Evolutionary conservation across 228 moss, liverwort and hornwort species (phyloP), one percentile per base, ranked within the genome.

Genomic region (Sphagnum magellanicum): DNA sequence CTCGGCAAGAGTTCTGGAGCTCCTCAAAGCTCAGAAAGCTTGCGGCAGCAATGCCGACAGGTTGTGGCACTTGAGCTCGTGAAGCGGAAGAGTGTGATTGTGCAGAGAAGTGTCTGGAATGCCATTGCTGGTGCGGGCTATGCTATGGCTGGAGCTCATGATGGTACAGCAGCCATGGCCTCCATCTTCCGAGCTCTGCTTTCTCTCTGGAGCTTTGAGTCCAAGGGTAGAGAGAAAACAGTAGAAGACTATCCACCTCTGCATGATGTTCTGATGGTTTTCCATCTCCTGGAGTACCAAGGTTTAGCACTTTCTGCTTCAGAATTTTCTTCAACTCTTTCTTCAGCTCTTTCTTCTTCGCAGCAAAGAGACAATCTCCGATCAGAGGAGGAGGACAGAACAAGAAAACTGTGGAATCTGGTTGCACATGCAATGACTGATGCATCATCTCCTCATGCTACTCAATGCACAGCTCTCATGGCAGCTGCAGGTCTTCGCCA

Each of bases 41-140:
- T 83, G 70, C 84, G 79, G 64, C 70, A 70, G 51, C 69, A 74
- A 50, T 92, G 91, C 70, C 86, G 76, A 68, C 75, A 71, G 60
- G 69, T 81, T 51, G 74, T 96, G 67, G 73, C 68, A 63, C 65
- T 64, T 70, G 88, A 85, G 74, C 82, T 96, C 50, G 70, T 63
- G 9, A 72, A 66, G 49, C 86, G 89, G 52, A 89, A 83, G 72
- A 74, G 75, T 60, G 79, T 83, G 7, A 71, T 96, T 63, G 73
- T 77, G 66, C 75, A 73, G 50, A 78, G 79, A 15, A 77, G 84
- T 52, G 65, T 91, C 60, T 81, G 91, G 55, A 71, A 74, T 48
- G 92, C 88, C 52, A 80, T 96, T 48, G 96, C 96, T 67, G 92
- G 96, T 71, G 89, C 77, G 50, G 96, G 92, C 68, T 84, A 86